Conservation (phyloP, 2,329 filamentous ascomycete genomes). For the Ophiosphaerella korrae region DNA sequence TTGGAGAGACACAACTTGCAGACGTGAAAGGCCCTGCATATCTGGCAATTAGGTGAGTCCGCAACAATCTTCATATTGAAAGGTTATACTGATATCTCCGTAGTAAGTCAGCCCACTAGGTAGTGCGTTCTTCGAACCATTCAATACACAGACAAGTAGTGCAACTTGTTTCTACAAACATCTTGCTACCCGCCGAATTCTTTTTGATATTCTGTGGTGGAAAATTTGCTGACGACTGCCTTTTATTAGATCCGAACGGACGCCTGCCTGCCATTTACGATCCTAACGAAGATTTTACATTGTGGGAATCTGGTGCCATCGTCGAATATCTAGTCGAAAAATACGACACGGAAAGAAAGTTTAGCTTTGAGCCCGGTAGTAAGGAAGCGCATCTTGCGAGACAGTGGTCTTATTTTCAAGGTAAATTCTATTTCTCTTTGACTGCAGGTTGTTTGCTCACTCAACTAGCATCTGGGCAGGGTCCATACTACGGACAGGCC, state of each 20-base stretch:
- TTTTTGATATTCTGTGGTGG: too few relatives aligned
- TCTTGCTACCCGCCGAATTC: too few relatives aligned
- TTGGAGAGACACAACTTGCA: too few relatives aligned
- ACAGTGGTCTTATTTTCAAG: constrained; percentile 55
- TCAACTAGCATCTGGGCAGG: constrained; percentile 47
- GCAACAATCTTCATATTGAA: too few relatives aligned
- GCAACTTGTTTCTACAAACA: too few relatives aligned
- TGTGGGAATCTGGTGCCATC: constrained; percentile 55
- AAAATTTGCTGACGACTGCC: too few relatives aligned
- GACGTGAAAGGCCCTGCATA: too few relatives aligned
- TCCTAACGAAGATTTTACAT: constrained; percentile 50
- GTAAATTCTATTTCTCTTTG: constrained; percentile 5
- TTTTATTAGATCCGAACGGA: constrained; percentile 41
- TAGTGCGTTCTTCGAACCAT: too few relatives aligned
- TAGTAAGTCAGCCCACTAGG: too few relatives aligned
- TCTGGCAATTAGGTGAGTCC: too few relatives aligned
- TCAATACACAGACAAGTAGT: too few relatives aligned
- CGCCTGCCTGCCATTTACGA: constrained; percentile 54
- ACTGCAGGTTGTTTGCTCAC: neutral
- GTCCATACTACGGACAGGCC: constrained; percentile 52
- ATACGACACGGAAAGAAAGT: constrained; percentile 50
- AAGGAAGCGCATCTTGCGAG: constrained; percentile 48
- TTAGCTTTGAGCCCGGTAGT: constrained; percentile 43
- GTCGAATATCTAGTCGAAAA: constrained; percentile 51
- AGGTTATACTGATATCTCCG: too few relatives aligned